Base-by-base conservation (phyloP, 768 basidiomycete genomes). In the Leccinum arenicola region DNA sequence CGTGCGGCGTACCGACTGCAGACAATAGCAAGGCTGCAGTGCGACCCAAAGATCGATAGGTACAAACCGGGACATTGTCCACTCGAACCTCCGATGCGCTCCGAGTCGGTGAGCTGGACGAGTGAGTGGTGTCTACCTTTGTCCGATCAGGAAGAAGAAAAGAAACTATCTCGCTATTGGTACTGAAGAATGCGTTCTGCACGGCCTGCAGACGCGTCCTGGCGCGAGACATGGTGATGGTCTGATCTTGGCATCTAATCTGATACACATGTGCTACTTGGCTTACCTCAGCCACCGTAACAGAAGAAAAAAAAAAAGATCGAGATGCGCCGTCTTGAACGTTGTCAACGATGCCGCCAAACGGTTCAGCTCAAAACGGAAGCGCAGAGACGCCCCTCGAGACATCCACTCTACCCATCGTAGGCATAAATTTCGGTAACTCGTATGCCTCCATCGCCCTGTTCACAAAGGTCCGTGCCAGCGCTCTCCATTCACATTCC, bases 371-470 rank as follows among this genome's bases (percentile, higher is more conserved):
- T 29, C 81, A 78, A 19, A 88, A 87, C 64, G 86, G 86, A 62
- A 79, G 62, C 57, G 83, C 78, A 6, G 77, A 80, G 49, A 68
- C 78, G 3, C 74, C 77, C 29, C 66, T 70, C n/a, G 73, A 73
- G 6, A 43, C 62, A 31, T 66, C 75, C 19, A 54, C 65, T 0
- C 86, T 84, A 6, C 80, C 88, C 0, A 84, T 95, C 58, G 83
- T 98, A 50, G 97, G 96, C 50, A 93, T 99, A 76, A 98, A 96
- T 78, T 90, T 98, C 72, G 97, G 96, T 17, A 94, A 96, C 74
- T 88, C 92, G 33, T 98, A 88, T 72, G 93, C 95, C 12, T 94
- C 93, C 35, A 95, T 99, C 67, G 93, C 96, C 23, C 91, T 98
- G 50, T 88, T 97, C 69, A 93, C 91, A 66, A 98, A 97, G 83